Evolutionary conservation across 192 early-diverging fungal species (phyloP).

Genomic region (Coemansia sp.): DNA sequence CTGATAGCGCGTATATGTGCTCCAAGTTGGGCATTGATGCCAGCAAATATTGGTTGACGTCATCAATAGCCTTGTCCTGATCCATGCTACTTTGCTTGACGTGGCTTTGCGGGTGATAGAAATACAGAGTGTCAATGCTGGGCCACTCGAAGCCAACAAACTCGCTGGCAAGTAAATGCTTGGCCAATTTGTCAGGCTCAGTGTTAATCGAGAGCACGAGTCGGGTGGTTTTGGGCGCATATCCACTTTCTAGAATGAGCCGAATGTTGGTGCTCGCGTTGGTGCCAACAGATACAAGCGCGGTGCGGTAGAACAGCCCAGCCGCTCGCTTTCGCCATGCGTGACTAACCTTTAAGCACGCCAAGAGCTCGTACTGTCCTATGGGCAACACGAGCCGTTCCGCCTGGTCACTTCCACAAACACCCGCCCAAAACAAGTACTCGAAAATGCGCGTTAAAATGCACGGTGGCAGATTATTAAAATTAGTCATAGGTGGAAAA

Average conservation of each 20-base stretch:
- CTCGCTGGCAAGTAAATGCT: slow-evolving; percentile 4
- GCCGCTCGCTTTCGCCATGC: slow-evolving; percentile 37
- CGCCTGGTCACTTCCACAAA: slow-evolving; percentile 11
- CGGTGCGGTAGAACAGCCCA: slow-evolving; percentile 39
- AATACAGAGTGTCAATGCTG: slow-evolving; percentile 25
- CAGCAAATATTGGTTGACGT: slow-evolving; percentile 19
- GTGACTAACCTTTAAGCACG: slow-evolving; percentile 15
- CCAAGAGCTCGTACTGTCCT: slow-evolving; percentile 21
- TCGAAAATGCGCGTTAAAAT: slow-evolving; percentile 26
- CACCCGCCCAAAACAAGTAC: slow-evolving; percentile 38
- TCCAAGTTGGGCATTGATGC: slow-evolving; percentile 18
- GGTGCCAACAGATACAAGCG: slow-evolving; percentile 16
- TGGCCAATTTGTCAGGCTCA: slow-evolving; percentile 1
- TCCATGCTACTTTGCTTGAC: background rate
- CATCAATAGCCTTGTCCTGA: slow-evolving; percentile 25
- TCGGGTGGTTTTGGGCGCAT: slow-evolving; percentile 30
- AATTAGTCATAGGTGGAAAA: background rate
- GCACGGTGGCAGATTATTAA: slow-evolving; percentile 13
- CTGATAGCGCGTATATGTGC: slow-evolving; percentile 26
- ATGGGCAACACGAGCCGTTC: slow-evolving; percentile 22
- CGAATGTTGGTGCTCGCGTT: slow-evolving; percentile 24
- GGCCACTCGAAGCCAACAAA: slow-evolving; percentile 40
- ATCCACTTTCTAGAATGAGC: slow-evolving; percentile 43
- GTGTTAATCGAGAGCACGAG: slow-evolving; percentile 12
- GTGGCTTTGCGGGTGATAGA: slow-evolving; percentile 20